A percentile compares a stretch with the other conserved stretches of the same genome.
phyloP scores from a whole-genome alignment of 371 early-diverging fungal species.

The Encephalitozoon cuniculi region DNA sequence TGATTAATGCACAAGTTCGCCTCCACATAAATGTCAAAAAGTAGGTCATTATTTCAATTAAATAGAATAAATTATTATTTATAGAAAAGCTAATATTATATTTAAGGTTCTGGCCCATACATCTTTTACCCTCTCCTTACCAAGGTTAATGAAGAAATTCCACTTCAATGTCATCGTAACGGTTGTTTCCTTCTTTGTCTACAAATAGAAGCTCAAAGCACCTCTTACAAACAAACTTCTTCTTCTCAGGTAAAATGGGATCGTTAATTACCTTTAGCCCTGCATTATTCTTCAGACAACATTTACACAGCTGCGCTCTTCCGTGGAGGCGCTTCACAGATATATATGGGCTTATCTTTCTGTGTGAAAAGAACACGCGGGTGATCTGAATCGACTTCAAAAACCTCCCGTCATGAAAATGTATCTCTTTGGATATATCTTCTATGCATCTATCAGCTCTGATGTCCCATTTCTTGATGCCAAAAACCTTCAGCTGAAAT shows the following conservation, averaged over 20 bases:
- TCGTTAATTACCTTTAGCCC: background rate
- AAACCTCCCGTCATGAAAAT: conserved; percentile 7
- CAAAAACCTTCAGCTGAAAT: background rate
- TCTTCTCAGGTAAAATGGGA: background rate
- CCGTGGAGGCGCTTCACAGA: background rate
- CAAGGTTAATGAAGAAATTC: background rate
- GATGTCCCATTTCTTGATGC: background rate
- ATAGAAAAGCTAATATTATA: background rate
- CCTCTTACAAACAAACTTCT: background rate
- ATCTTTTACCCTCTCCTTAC: background rate
- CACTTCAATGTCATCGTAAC: background rate
- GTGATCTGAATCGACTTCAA: background rate
- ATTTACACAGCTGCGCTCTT: conserved; percentile 2
- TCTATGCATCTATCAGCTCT: background rate
- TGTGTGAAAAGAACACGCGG: background rate
- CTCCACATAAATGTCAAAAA: background rate
- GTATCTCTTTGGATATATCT: background rate
- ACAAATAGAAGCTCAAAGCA: background rate
- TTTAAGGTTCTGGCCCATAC: background rate
- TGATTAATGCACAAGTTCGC: background rate
- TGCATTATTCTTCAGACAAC: background rate
- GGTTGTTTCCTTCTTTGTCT: background rate
- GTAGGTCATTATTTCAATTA: background rate
- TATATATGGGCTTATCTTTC: background rate
- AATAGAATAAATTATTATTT: background rate